phyloP scores from a whole-genome alignment of 495 filamentous ascomycete genomes.

The Amorphotheca resinae region DNA sequence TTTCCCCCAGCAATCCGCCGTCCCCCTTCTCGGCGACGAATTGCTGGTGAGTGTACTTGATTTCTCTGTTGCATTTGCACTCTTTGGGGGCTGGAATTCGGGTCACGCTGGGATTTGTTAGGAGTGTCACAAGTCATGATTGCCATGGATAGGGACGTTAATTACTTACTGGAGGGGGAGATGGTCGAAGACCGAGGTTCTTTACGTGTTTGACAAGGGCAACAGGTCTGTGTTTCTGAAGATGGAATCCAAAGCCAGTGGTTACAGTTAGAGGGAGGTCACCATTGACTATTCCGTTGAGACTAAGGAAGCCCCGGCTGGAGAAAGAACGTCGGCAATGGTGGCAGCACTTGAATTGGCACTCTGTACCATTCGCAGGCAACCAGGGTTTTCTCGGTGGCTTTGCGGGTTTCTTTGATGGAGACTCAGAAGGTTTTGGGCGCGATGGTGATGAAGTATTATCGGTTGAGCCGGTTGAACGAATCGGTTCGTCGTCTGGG shows the following conservation, averaged over 20 bases:
- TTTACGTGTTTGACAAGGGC: conserved; percentile 9
- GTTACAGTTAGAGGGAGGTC: conserved; percentile 30
- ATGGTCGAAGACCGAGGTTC: conserved; percentile 15
- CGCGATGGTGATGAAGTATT: background rate
- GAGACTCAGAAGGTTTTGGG: background rate
- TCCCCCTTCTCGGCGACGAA: no score
- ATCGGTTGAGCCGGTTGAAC: background rate
- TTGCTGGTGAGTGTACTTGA: no score
- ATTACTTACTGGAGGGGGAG: conserved; percentile 11
- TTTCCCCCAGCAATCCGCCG: no score
- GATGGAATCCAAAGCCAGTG: conserved; percentile 31
- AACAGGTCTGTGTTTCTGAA: conserved; percentile 11
- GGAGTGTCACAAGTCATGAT: no score
- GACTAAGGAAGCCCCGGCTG: conserved; percentile 34
- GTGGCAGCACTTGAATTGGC: conserved; percentile 39
- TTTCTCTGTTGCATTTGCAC: no score
- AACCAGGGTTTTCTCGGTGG: conserved; percentile 25
- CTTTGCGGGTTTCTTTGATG: background rate
- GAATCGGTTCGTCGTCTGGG: background rate
- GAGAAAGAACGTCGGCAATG: conserved; percentile 32
- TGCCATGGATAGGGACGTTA: background rate
- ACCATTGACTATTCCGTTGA: conserved; percentile 35
- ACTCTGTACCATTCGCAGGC: conserved; percentile 28
- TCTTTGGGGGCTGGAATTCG: no score
- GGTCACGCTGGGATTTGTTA: no score